These are phyloP conservation scores for Pseudogymnoascus sp. DNA, from an alignment of 2,329 filamentous ascomycete species.

Conservation along the genomic window DNA sequence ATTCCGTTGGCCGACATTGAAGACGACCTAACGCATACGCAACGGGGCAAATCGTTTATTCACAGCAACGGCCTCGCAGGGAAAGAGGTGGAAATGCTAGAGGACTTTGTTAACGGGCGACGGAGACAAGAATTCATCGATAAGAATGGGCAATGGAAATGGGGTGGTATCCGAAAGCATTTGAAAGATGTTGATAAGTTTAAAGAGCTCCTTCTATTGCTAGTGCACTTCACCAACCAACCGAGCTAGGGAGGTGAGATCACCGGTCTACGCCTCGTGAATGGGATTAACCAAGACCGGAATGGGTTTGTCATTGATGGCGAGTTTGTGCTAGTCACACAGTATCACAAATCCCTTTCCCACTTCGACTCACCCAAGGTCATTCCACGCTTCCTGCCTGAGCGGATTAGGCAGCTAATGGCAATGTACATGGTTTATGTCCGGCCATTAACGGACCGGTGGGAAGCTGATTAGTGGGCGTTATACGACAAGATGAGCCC, in stretches of 20 bases:
- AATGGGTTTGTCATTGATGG: slow-evolving; percentile 1
- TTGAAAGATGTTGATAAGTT: neutral
- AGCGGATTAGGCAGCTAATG: neutral
- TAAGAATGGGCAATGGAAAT: neutral
- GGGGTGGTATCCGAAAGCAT: neutral
- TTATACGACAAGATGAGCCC: neutral
- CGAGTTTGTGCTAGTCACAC: neutral
- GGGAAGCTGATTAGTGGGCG: neutral
- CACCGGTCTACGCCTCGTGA: neutral
- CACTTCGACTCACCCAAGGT: neutral
- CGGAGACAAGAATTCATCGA: neutral
- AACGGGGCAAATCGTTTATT: neutral
- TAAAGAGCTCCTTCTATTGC: neutral
- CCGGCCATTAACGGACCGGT: neutral
- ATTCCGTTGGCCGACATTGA: neutral
- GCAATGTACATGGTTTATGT: slow-evolving; percentile 1
- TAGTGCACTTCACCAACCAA: neutral
- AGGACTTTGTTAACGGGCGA: neutral
- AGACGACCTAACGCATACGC: neutral
- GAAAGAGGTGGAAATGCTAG: neutral
- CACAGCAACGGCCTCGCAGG: neutral
- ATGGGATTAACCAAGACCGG: neutral
- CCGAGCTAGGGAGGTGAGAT: neutral
- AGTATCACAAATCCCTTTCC: neutral
- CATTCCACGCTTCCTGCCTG: slow-evolving; percentile 2